Percentiles rank a stretch among this genome's conserved stretches.
These are phyloP conservation scores for Neonectria ditissima DNA, from an alignment of 2,329 filamentous ascomycete species.

Conservation along the genomic window DNA sequence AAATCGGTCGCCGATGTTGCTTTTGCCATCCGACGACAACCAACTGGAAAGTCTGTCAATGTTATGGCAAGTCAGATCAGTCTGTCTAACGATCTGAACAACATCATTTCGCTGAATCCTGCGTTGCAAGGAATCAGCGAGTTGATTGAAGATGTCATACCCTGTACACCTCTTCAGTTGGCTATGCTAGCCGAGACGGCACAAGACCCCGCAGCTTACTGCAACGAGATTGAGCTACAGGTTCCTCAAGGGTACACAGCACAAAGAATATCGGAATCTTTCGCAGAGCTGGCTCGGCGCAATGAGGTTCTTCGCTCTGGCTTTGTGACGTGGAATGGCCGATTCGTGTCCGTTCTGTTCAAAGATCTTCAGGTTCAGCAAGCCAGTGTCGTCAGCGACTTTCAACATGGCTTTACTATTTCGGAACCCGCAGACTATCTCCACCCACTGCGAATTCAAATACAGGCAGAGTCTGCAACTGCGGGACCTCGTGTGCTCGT, in stretches of 20 bases:
- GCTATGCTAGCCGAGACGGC: conserved; percentile 85
- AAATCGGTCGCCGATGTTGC: conserved; percentile 55
- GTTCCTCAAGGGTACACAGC: conserved; percentile 54
- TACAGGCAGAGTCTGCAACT: conserved; percentile 48
- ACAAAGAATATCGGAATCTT: conserved; percentile 59
- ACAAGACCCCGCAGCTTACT: conserved; percentile 71
- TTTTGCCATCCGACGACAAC: conserved; percentile 26
- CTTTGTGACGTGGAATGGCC: conserved; percentile 67
- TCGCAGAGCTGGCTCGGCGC: conserved; percentile 60
- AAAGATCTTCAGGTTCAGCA: conserved; percentile 57
- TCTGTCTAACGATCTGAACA: conserved; percentile 32
- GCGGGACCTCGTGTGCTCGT: conserved; percentile 55
- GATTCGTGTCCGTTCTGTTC: conserved; percentile 68
- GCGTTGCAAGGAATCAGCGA: conserved; percentile 32
- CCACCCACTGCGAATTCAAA: conserved; percentile 71
- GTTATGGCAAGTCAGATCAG: conserved; percentile 23
- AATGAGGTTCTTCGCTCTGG: conserved; percentile 81
- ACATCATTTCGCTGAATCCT: conserved; percentile 34
- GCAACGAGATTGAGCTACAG: conserved; percentile 80
- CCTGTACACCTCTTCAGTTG: conserved; percentile 79
- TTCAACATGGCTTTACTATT: conserved; percentile 55
- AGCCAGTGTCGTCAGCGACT: conserved; percentile 54
- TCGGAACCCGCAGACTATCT: conserved; percentile 57
- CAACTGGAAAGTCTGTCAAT: neutral
- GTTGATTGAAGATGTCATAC: conserved; percentile 58